Evolutionary conservation across 2,329 filamentous ascomycete genomes (phyloP), one percentile per base, ranked within the genome.

Genomic region (Xylaria sp.): DNA sequence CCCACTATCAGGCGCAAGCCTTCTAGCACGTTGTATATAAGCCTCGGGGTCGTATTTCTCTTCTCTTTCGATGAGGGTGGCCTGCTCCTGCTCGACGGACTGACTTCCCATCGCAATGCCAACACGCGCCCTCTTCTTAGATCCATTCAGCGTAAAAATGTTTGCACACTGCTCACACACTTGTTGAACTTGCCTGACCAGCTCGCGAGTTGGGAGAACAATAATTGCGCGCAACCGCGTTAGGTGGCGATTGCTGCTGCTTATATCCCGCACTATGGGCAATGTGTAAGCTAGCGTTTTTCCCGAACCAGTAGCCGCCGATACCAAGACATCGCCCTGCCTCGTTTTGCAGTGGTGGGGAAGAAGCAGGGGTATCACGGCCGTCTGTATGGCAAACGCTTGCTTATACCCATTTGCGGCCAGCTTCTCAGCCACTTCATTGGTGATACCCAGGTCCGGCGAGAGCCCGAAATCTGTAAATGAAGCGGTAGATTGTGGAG

Each of bases 221-320:
- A 99, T 85, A 1, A 99, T 72, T 0, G 88, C 92, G 38, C 90
- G 83, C 7, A 99, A 74, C 50, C 83, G 83, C 0, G 88, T 89
- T 22, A 61, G 9, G 85, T 79, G 19, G 76, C 75, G 62, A 41
- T 62, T 68, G 13, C 82, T 81, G 26, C 82, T 78, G 61, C 88
- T 87, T 44, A 99, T 76, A 46, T 88, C 86, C 42, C 91, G 85
- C 3, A 96, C 82, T 54, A 99, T 85, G 0, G 94, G 94, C 2
- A 99, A 76, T 0, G 93, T 84, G 66, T 99, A 99, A 0, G 93
- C 89, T 16, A 99, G 73, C 0, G 94, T 99, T 70, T 99, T 99
- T 52, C 94, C 94, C 0, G 94, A 97, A 7, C 94, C 94, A 0
- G 94, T 99, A 1, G 93, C 90, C 0, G 95, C 94, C 7, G 92